phyloP scores from a whole-genome alignment of 139 green algal genomes.

The Yamagishiella unicocca region DNA sequence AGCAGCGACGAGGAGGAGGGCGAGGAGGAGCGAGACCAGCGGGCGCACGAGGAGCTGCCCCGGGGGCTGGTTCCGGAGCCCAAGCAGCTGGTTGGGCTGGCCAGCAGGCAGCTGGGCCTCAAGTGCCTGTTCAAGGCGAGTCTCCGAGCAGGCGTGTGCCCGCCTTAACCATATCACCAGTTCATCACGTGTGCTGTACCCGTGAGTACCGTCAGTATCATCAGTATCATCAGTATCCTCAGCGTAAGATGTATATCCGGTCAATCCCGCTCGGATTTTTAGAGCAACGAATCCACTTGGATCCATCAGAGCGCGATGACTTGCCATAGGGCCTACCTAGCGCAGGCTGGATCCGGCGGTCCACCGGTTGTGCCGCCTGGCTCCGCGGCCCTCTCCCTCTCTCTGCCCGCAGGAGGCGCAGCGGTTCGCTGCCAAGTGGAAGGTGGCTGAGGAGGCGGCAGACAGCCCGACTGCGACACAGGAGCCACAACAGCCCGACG shows the following conservation, averaged over 20 bases:
- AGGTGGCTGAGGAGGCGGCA: background rate
- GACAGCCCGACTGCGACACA: background rate
- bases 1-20: background rate
- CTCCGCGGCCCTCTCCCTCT: background rate
- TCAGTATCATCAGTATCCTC: too few species aligned
- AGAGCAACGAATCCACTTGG: too few species aligned
- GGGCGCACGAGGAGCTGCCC: background rate
- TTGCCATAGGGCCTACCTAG: too few species aligned
- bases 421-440: background rate
- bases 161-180: too few species aligned
- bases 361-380: too few species aligned
- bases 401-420: conserved; percentile 1
- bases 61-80: background rate
- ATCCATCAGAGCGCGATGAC: too few species aligned
- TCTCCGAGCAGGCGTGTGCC: background rate
- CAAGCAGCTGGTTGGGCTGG: background rate
- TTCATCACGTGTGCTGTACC: too few species aligned
- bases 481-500: background rate
- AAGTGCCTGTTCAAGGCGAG: background rate
- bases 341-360: too few species aligned
- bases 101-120: background rate
- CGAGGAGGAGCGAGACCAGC: background rate
- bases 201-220: too few species aligned
- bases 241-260: too few species aligned
- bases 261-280: too few species aligned